phyloP scores from a whole-genome alignment of 73 alveolate genomes.

The Stentor coeruleus region DNA sequence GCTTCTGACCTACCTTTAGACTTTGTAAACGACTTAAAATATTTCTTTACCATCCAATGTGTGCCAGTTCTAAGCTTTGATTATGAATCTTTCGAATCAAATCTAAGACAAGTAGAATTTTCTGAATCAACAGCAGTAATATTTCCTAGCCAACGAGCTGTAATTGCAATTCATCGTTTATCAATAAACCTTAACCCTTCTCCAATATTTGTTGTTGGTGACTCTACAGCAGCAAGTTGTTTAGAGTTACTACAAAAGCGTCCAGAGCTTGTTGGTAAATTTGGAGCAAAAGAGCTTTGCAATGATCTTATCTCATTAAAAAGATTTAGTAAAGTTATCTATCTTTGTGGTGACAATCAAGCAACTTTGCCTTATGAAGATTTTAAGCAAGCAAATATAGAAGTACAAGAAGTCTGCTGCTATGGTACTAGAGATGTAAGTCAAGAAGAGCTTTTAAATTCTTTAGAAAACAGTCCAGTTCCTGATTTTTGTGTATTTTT shows the following conservation, averaged over 20 bases:
- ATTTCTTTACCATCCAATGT: not conserved
- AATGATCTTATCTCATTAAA: not conserved
- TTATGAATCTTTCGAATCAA: not conserved
- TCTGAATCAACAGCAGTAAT: not conserved
- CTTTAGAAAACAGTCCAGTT: not conserved
- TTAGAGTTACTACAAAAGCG: not conserved
- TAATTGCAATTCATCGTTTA: not conserved
- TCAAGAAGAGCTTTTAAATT: not conserved
- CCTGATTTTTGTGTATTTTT: not conserved
- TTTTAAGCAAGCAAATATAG: not conserved
- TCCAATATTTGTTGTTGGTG: not conserved
- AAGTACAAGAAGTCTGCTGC: not conserved
- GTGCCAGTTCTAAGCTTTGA: not conserved
- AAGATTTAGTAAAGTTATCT: not conserved
- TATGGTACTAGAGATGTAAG: not conserved
- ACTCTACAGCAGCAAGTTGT: not conserved
- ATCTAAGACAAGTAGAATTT: not conserved
- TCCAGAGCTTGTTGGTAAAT: not conserved
- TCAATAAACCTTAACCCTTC: not conserved
- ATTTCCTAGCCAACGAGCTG: conserved; percentile 11
- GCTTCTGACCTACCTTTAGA: not conserved
- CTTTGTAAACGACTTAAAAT: not conserved
- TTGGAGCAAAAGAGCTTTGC: not conserved
- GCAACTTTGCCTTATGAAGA: not conserved
- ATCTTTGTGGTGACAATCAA: conserved; percentile 17